These are phyloP conservation scores for Chlamydomonas applanata DNA, from an alignment of 139 green algal species.

Conservation along the genomic window DNA sequence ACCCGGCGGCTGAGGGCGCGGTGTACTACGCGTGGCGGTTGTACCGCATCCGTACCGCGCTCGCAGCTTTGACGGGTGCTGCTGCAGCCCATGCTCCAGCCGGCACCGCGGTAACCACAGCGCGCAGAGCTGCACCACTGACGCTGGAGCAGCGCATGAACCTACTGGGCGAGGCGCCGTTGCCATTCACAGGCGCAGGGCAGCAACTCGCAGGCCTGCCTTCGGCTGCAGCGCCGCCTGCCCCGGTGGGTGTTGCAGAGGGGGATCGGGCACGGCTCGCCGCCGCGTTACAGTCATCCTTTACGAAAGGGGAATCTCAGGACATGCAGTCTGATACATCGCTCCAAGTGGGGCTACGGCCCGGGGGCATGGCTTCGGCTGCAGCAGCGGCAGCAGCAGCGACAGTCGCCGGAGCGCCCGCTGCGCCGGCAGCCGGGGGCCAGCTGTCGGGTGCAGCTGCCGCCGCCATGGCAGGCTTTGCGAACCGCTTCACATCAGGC, in stretches of 20 bases:
- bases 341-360: slow-evolving; percentile 1
- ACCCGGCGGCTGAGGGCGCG: slow-evolving; percentile 35
- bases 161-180: slow-evolving; percentile 62
- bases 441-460: slow-evolving; percentile 14
- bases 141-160: slow-evolving; percentile 61
- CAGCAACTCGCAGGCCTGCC: slow-evolving; percentile 1
- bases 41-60: slow-evolving; percentile 28
- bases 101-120: neutral
- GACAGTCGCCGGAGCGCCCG: too few relatives aligned
- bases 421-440: neutral
- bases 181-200: slow-evolving; percentile 25
- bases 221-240: neutral
- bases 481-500: slow-evolving; percentile 36
- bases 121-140: slow-evolving; percentile 21
- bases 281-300: too few relatives aligned
- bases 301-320: too few relatives aligned
- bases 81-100: neutral
- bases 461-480: slow-evolving; percentile 30
- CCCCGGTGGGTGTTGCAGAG: too few relatives aligned
- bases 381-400: neutral
- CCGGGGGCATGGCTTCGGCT: too few relatives aligned
- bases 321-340: neutral
- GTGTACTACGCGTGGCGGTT: slow-evolving; percentile 79
- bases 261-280: too few relatives aligned
- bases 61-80: neutral